Conservation (phyloP, 2,329 filamentous ascomycete genomes). For the Fusarium sp. region DNA sequence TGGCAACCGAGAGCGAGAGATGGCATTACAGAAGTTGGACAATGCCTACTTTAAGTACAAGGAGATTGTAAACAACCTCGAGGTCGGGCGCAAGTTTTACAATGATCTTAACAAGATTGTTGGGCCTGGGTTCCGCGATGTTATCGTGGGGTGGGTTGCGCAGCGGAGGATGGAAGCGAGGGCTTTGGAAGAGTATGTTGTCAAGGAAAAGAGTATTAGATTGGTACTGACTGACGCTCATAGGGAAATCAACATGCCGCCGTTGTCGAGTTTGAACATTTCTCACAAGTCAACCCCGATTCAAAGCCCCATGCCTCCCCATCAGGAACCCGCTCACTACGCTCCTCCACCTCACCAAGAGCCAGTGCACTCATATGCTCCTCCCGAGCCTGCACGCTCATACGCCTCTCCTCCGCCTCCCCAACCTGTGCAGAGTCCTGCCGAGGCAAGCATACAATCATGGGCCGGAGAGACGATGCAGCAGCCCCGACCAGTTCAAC, state of each 20-base stretch:
- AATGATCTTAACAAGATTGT: slow-evolving; percentile 94
- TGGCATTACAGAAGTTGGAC: slow-evolving; percentile 87
- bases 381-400: slow-evolving; percentile 16
- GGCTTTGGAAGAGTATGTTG: slow-evolving; percentile 77
- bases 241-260: slow-evolving; percentile 66
- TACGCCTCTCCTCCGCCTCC: slow-evolving; percentile 23
- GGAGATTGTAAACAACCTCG: slow-evolving; percentile 91
- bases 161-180: slow-evolving; percentile 84
- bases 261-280: slow-evolving; percentile 59
- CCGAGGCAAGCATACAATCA: slow-evolving; percentile 68
- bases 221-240: slow-evolving; percentile 18
- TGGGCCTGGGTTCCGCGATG: slow-evolving; percentile 80
- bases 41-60: slow-evolving; percentile 96
- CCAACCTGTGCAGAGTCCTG: slow-evolving; percentile 43
- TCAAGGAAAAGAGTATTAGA: background rate
- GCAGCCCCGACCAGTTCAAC: slow-evolving; percentile 63
- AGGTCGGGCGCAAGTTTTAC: slow-evolving; percentile 94
- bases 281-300: slow-evolving; percentile 45
- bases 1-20: slow-evolving; percentile 79
- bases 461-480: slow-evolving; percentile 70
- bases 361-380: background rate
- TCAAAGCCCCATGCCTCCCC: slow-evolving; percentile 31
- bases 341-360: background rate
- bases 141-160: slow-evolving; percentile 81
- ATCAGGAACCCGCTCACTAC: slow-evolving; percentile 27